These are phyloP conservation scores for Populus tomentosa DNA, from an alignment of 441 rosid species.

Conservation along the genomic window DNA sequence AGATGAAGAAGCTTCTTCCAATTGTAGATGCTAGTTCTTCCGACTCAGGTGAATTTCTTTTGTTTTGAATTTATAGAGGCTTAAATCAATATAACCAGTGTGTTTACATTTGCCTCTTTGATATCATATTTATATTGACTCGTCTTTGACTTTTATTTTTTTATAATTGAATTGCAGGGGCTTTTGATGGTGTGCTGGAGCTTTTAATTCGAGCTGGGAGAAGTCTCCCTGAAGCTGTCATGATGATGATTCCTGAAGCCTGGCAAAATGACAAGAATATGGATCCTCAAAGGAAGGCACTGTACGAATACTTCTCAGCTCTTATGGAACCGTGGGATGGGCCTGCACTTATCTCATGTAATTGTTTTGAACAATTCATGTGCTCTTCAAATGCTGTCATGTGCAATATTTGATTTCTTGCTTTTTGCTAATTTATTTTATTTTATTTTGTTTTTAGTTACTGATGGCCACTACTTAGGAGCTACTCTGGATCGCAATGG, in stretches of 20 bases:
- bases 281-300: conserved; percentile 75
- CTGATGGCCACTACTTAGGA: conserved; percentile 98
- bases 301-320: conserved; percentile 91
- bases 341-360: conserved; percentile 99
- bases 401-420: neutral
- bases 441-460: conserved; percentile 52
- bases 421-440: conserved; percentile 1
- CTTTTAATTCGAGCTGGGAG: conserved; percentile 98
- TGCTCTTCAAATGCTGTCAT: neutral
- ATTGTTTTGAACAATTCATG: conserved; percentile 8
- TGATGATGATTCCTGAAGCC: conserved; percentile 99
- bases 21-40: conserved; percentile 99
- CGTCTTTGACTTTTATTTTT: neutral
- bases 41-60: conserved; percentile 70
- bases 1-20: conserved; percentile 95
- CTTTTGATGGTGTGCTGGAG: conserved; percentile 99
- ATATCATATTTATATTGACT: neutral
- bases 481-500: conserved; percentile 99
- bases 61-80: neutral
- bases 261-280: conserved; percentile 99
- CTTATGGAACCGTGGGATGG: conserved; percentile 99
- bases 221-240: conserved; percentile 99
- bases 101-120: neutral
- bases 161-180: conserved; percentile 43
- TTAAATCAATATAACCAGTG: neutral